These are phyloP conservation scores for Pyrenula aspistea DNA, from an alignment of 495 filamentous ascomycete species.

Conservation along the genomic window DNA sequence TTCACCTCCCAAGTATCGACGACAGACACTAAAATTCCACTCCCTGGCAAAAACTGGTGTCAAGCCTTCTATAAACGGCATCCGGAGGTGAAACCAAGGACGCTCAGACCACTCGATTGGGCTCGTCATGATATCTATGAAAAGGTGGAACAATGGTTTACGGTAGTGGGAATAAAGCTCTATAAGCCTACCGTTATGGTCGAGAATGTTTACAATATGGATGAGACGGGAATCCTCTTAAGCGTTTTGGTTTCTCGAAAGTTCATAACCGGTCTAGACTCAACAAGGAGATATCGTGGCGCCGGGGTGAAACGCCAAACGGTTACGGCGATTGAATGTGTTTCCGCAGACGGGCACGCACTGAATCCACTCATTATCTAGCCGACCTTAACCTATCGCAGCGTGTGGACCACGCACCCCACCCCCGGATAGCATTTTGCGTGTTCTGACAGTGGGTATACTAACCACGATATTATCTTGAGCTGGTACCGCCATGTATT, in stretches of 20 bases:
- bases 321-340: constrained; percentile 22
- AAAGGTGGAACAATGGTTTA: constrained; percentile 20
- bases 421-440: constrained; percentile 20
- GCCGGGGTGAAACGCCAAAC: constrained; percentile 9
- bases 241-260: constrained; percentile 19
- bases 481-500: constrained; percentile 20
- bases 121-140: constrained; percentile 17
- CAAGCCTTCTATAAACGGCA: too few species aligned
- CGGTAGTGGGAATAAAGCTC: constrained; percentile 12
- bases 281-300: constrained; percentile 15
- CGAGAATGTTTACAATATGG: constrained; percentile 20
- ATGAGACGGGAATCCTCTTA: constrained; percentile 20
- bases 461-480: constrained; percentile 21
- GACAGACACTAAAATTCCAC: too few species aligned
- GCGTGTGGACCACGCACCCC: constrained; percentile 15
- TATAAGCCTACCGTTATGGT: constrained; percentile 11
- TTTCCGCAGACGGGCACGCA: constrained; percentile 15
- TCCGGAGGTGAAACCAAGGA: too few species aligned
- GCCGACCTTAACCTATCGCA: constrained; percentile 10
- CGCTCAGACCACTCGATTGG: constrained; percentile 12
- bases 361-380: constrained; percentile 13
- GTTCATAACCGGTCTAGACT: constrained; percentile 20
- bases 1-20: too few species aligned
- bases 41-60: too few species aligned
- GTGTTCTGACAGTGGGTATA: constrained; percentile 17